Conservation (phyloP, 257 asterid species). For the Vinca minor region DNA sequence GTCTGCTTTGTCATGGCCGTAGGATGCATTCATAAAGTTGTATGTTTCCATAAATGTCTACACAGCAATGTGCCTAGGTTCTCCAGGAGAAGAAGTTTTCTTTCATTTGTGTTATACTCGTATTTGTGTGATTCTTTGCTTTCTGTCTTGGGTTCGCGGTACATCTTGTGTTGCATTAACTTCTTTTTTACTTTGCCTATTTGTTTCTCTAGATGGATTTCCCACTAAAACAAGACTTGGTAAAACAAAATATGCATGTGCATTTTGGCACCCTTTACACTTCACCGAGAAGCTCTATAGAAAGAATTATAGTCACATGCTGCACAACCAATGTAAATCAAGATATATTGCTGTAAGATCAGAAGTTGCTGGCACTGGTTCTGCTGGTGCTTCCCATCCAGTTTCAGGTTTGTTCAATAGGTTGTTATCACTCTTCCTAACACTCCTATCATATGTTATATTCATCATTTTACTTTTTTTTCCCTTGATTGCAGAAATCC, state of each 20-base stretch:
- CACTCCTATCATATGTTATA: not conserved
- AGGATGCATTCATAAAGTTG: not conserved
- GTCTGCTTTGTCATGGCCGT: not conserved
- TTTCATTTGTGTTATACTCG: not conserved
- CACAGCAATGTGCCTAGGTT: not conserved
- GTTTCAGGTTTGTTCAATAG: conserved; percentile 45
- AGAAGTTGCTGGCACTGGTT: conserved; percentile 61
- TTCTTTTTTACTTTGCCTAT: not conserved
- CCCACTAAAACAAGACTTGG: conserved; percentile 20
- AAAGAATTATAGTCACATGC: conserved; percentile 19
- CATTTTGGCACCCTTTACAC: conserved; percentile 27
- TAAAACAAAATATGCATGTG: conserved; percentile 20
- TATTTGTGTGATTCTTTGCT: not conserved
- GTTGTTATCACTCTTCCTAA: conserved; percentile 3
- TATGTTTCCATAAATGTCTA: not conserved
- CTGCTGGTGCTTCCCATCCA: conserved; percentile 51
- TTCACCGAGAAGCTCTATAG: conserved; percentile 22
- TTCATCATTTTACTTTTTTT: conserved; percentile 13
- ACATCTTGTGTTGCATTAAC: not conserved
- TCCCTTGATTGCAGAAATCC: conserved; percentile 43
- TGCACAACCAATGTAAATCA: conserved; percentile 26
- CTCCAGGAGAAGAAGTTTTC: not conserved
- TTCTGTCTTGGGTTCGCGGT: not conserved
- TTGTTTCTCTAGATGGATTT: conserved; percentile 27
- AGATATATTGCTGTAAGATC: conserved; percentile 55